Conservation (phyloP, 805 yeast genomes). For the Myxozyma nipponensis region DNA sequence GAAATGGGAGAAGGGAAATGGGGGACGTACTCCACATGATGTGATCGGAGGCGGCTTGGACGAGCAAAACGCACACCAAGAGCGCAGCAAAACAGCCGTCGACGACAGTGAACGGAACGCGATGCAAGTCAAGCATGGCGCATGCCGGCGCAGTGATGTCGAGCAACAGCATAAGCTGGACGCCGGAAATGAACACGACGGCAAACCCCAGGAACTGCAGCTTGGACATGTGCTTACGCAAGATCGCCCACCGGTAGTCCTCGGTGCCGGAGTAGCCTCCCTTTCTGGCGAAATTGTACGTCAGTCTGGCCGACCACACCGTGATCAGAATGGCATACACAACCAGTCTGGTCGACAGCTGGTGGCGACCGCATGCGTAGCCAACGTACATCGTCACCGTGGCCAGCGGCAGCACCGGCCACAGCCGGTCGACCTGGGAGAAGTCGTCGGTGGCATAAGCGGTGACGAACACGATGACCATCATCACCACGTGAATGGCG, state of each 20-base stretch:
- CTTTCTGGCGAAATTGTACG: slow-evolving; percentile 25
- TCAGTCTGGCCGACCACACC: slow-evolving; percentile 20
- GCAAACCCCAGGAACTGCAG: slow-evolving; percentile 12
- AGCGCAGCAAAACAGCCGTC: slow-evolving; percentile 11
- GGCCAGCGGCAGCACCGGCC: slow-evolving; percentile 19
- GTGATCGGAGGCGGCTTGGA: slow-evolving; percentile 18
- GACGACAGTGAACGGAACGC: background rate
- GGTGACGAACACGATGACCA: slow-evolving; percentile 7
- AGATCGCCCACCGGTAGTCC: slow-evolving; percentile 23
- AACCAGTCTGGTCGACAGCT: slow-evolving; percentile 8
- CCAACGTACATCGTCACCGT: slow-evolving; percentile 12
- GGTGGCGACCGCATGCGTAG: slow-evolving; percentile 4
- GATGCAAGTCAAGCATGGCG: slow-evolving; percentile 2
- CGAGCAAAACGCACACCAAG: slow-evolving; percentile 5
- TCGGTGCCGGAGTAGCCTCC: slow-evolving; percentile 25
- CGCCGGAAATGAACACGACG: slow-evolving; percentile 10
- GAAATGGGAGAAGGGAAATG: background rate
- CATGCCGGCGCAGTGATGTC: slow-evolving; percentile 20
- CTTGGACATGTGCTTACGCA: slow-evolving; percentile 13
- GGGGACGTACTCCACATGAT: slow-evolving; percentile 21
- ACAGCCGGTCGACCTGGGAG: slow-evolving; percentile 24
- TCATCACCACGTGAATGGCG: slow-evolving; percentile 8
- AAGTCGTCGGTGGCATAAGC: slow-evolving; percentile 14
- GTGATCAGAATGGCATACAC: slow-evolving; percentile 1
- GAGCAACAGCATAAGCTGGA: slow-evolving; percentile 17